Percentiles rank a stretch among this genome's conserved stretches.
Conservation (phyloP, 2,329 filamentous ascomycete genomes). For the Aspergillus udagawae region DNA sequence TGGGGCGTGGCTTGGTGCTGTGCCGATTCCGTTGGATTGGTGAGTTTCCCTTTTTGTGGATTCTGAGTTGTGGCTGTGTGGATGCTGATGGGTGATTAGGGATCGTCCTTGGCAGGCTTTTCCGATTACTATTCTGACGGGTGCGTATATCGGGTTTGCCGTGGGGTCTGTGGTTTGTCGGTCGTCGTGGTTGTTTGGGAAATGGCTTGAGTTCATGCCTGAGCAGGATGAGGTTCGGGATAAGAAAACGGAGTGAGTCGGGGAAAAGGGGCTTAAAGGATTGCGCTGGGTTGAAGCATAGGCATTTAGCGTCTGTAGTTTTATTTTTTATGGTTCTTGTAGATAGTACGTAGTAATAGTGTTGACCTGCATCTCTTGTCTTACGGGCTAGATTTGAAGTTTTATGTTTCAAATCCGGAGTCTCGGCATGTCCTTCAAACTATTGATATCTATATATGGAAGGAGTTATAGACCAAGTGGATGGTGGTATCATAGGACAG, state of each 20-base stretch:
- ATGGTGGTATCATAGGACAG: neutral
- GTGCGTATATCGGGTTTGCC: slow-evolving; percentile 74
- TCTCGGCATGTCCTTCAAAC: neutral
- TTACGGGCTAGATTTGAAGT: neutral
- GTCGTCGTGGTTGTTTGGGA: slow-evolving; percentile 31
- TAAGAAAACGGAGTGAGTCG: slow-evolving; percentile 1
- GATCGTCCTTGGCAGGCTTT: slow-evolving; percentile 99
- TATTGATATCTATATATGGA: neutral
- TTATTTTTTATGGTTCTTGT: neutral
- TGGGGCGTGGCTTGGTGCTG: slow-evolving; percentile 88
- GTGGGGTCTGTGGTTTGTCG: slow-evolving; percentile 49
- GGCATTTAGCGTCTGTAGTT: neutral
- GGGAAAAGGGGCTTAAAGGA: neutral
- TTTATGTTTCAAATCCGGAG: neutral
- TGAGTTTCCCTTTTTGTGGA: slow-evolving; percentile 27
- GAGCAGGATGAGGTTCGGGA: slow-evolving; percentile 15
- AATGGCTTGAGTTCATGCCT: slow-evolving; percentile 29
- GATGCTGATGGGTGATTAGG: slow-evolving; percentile 31
- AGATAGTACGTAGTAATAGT: neutral
- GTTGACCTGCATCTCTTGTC: neutral
- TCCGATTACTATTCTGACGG: slow-evolving; percentile 85
- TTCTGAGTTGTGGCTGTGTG: neutral
- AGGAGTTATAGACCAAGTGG: neutral
- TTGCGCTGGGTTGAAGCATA: neutral
- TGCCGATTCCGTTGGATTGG: slow-evolving; percentile 96